These are phyloP conservation scores for Volvariella volvacea DNA, from an alignment of 1,284 basidiomycete species.

Conservation along the genomic window DNA sequence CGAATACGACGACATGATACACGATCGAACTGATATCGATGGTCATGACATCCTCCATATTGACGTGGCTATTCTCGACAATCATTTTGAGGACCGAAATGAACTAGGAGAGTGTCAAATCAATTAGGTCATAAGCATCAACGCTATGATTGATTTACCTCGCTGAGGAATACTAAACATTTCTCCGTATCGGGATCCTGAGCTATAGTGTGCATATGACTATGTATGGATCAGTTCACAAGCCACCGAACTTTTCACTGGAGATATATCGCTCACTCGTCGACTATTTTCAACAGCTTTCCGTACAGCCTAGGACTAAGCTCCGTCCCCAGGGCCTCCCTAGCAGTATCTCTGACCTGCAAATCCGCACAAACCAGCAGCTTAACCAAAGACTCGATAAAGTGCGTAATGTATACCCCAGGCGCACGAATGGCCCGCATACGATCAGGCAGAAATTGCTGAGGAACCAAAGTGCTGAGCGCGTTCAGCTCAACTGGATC, in stretches of 20 bases:
- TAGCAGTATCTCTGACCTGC: conserved; percentile 66
- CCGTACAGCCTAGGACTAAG: conserved; percentile 65
- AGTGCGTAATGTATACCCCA: conserved; percentile 48
- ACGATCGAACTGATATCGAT: conserved; percentile 70
- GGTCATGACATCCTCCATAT: conserved; percentile 53
- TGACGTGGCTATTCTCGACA: conserved; percentile 64
- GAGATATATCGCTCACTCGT: conserved; percentile 47
- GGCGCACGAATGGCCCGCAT: conserved; percentile 61
- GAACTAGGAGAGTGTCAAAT: conserved; percentile 35
- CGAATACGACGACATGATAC: conserved; percentile 57
- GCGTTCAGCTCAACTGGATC: conserved; percentile 34
- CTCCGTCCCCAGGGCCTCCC: conserved; percentile 77
- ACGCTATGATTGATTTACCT: conserved; percentile 33
- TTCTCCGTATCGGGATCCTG: conserved; percentile 38
- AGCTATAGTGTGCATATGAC: conserved; percentile 1
- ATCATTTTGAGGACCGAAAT: conserved; percentile 71
- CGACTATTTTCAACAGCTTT: conserved; percentile 63
- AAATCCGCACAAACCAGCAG: conserved; percentile 58
- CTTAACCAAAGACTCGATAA: conserved; percentile 68
- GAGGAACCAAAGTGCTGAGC: conserved; percentile 52
- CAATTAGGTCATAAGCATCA: conserved; percentile 4
- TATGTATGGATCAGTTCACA: conserved; percentile 2
- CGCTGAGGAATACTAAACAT: conserved; percentile 68
- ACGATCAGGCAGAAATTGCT: conserved; percentile 60
- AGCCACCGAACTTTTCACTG: conserved; percentile 3